These are phyloP conservation scores for Ascochyta viciae-villosae DNA, from an alignment of 2,329 filamentous ascomycete genomes.

Conservation along the genomic window DNA sequence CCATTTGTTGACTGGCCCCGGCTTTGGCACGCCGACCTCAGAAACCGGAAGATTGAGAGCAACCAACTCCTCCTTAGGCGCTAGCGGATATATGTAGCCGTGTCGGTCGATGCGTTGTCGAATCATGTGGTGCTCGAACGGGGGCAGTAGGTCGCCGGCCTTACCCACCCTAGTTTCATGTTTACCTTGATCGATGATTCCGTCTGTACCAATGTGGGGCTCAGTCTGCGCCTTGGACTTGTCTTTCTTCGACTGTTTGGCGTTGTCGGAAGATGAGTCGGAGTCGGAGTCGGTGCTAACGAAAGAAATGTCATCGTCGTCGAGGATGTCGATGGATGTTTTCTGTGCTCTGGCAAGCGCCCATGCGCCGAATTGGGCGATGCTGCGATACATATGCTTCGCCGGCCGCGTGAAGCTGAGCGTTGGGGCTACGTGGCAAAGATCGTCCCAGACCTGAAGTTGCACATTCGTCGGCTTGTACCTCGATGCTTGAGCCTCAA, in stretches of 20 bases:
- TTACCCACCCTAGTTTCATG: constrained; percentile 67
- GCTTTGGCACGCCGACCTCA: constrained; percentile 80
- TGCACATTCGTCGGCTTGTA: constrained; percentile 90
- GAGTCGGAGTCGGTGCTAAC: constrained; percentile 65
- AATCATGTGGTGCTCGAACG: constrained; percentile 88
- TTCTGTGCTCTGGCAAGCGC: constrained; percentile 83
- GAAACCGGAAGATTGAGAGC: constrained; percentile 69
- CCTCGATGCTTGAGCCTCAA: constrained; percentile 69
- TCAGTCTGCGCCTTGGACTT: constrained; percentile 29
- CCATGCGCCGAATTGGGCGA: constrained; percentile 95
- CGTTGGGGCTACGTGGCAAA: constrained; percentile 91
- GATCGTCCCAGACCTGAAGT: constrained; percentile 92
- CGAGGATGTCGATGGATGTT: constrained; percentile 78
- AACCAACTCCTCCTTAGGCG: constrained; percentile 68
- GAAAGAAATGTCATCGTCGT: constrained; percentile 78
- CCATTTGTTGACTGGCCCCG: constrained; percentile 83
- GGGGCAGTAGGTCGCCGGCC: constrained; percentile 82
- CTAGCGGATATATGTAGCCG: constrained; percentile 74
- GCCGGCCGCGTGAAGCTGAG: constrained; percentile 96
- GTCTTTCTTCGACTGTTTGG: constrained; percentile 31
- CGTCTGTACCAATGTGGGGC: constrained; percentile 28
- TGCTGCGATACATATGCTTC: constrained; percentile 92
- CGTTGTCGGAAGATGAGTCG: constrained; percentile 22
- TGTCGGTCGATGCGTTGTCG: constrained; percentile 83
- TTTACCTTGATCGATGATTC: constrained; percentile 20